Evolutionary conservation across 257 asterid genomes (phyloP).

Genomic region (Fraxinus pennsylvanica): DNA sequence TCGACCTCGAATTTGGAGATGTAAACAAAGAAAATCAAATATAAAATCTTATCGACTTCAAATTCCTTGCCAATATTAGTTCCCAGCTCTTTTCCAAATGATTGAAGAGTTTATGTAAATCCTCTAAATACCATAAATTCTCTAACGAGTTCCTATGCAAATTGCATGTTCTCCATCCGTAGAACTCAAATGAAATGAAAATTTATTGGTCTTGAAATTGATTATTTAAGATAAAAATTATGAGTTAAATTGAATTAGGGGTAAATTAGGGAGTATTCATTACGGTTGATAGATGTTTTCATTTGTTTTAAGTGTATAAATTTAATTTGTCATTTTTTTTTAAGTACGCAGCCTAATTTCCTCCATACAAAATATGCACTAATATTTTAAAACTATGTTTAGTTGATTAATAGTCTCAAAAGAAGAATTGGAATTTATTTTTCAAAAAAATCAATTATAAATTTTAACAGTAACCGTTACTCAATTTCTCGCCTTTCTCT

Average conservation of each 20-base stretch:
- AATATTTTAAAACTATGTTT: too few relatives aligned
- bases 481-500: too few relatives aligned
- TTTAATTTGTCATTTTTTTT: too few relatives aligned
- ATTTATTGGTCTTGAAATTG: background rate
- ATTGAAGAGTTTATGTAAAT: conserved; percentile 71
- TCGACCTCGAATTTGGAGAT: conserved; percentile 75
- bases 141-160: conserved; percentile 70
- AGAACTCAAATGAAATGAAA: background rate
- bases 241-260: background rate
- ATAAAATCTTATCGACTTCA: conserved; percentile 78
- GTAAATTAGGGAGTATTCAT: too few relatives aligned
- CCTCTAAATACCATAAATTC: conserved; percentile 89
- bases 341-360: too few relatives aligned
- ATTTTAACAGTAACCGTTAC: too few relatives aligned
- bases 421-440: too few relatives aligned
- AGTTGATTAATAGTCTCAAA: too few relatives aligned
- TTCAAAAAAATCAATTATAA: too few relatives aligned
- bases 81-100: conserved; percentile 75
- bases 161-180: conserved; percentile 38
- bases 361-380: too few relatives aligned
- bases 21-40: conserved; percentile 73
- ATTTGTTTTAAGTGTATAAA: too few relatives aligned
- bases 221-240: background rate
- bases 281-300: too few relatives aligned
- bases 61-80: conserved; percentile 83